A percentile compares a stretch with the other conserved stretches of the same genome.
These are phyloP conservation scores for Rhizopogon salebrosus DNA, from an alignment of 768 basidiomycete genomes.

Conservation along the genomic window DNA sequence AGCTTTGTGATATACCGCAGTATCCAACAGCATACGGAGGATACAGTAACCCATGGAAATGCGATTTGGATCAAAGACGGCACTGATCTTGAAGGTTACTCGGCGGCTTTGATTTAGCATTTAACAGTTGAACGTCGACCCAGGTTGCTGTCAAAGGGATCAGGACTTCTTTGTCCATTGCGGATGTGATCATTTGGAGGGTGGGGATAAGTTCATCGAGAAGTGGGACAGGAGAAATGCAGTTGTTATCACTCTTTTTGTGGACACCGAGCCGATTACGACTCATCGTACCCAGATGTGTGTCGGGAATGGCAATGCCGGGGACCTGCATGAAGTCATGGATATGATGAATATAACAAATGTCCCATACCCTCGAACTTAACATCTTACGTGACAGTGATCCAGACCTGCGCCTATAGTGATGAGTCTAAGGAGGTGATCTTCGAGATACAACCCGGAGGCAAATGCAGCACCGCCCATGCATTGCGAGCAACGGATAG, in stretches of 20 bases:
- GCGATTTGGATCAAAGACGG: neutral
- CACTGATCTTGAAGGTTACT: too few species aligned
- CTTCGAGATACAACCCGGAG: too few species aligned
- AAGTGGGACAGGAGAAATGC: conserved; percentile 66
- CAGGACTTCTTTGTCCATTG: conserved; percentile 60
- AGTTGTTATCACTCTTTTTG: conserved; percentile 76
- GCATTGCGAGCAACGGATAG: too few species aligned
- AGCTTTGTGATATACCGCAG: too few species aligned
- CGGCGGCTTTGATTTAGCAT: too few species aligned
- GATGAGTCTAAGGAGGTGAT: too few species aligned
- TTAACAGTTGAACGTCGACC: too few species aligned
- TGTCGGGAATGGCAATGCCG: conserved; percentile 57
- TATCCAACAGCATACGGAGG: neutral
- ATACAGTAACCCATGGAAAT: neutral
- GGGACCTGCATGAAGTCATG: conserved; percentile 51
- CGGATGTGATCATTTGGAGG: conserved; percentile 67
- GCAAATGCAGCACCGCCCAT: too few species aligned
- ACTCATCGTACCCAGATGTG: conserved; percentile 58
- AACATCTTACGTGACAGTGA: conserved; percentile 69
- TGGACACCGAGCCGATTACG: conserved; percentile 91
- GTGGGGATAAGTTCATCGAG: conserved; percentile 64
- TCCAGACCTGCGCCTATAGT: conserved; percentile 87
- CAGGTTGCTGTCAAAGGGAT: too few species aligned
- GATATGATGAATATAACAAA: neutral
- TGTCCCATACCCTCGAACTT: neutral